These are phyloP conservation scores for Flaveria brownii DNA, from an alignment of 129 eudicot species.

Conservation along the genomic window DNA sequence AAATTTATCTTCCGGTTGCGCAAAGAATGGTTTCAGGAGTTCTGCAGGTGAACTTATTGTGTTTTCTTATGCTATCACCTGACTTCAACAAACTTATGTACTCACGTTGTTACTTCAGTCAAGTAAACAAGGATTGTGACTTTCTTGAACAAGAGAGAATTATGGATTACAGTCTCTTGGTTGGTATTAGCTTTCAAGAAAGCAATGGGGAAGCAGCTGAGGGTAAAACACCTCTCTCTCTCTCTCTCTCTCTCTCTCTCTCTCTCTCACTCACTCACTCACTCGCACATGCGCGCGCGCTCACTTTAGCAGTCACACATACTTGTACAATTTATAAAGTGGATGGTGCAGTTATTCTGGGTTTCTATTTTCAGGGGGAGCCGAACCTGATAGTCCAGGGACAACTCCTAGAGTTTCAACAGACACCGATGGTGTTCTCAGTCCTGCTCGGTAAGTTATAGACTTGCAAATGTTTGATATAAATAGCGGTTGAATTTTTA, in stretches of 20 bases:
- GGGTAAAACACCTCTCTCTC: conserved; percentile 24
- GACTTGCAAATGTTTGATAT: background rate
- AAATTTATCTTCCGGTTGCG: conserved; percentile 73
- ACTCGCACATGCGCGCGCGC: background rate
- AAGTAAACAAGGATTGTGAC: conserved; percentile 82
- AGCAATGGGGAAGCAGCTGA: conserved; percentile 32
- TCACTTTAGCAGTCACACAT: background rate
- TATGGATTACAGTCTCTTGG: conserved; percentile 91
- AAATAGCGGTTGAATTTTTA: too few relatives aligned
- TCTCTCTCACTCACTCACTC: too few relatives aligned
- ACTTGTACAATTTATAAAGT: conserved; percentile 12
- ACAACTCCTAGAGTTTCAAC: conserved; percentile 48
- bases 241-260: background rate
- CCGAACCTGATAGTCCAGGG: conserved; percentile 30
- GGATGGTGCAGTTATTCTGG: background rate
- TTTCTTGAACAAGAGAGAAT: conserved; percentile 92
- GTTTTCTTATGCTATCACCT: background rate
- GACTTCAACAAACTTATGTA: conserved; percentile 7
- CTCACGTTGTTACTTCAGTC: conserved; percentile 42
- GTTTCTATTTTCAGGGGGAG: conserved; percentile 36
- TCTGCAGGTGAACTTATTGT: conserved; percentile 55
- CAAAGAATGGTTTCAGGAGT: conserved; percentile 80
- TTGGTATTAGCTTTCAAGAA: conserved; percentile 79
- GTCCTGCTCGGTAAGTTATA: conserved; percentile 47
- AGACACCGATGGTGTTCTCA: conserved; percentile 41